A percentile compares a stretch with the other conserved stretches of the same genome.
Conservation (phyloP, 306 rosid genomes). For the Vachellia collinsii region DNA sequence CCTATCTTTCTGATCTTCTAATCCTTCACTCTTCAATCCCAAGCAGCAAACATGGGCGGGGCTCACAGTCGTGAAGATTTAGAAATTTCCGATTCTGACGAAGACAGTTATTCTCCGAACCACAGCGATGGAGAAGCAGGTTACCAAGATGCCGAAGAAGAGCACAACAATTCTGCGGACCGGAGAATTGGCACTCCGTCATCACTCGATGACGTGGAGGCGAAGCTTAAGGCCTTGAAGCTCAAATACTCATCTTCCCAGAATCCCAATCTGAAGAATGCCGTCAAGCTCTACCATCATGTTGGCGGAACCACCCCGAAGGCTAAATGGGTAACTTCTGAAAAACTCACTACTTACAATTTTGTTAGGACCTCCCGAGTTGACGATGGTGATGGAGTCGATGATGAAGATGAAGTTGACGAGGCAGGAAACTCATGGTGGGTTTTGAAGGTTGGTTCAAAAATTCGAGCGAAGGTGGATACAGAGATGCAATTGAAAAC, state of each 20-base stretch:
- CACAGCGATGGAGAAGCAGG: conserved; percentile 46
- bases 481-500: conserved; percentile 70
- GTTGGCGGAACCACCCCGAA: conserved; percentile 79
- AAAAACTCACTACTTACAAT: conserved; percentile 66
- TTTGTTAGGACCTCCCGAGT: conserved; percentile 52
- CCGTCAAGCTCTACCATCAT: conserved; percentile 82
- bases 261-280: conserved; percentile 57
- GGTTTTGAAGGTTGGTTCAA: conserved; percentile 70
- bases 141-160: conserved; percentile 64
- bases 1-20: not conserved
- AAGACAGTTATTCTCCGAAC: conserved; percentile 1
- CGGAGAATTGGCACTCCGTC: conserved; percentile 58
- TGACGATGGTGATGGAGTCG: conserved; percentile 33
- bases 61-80: conserved; percentile 71
- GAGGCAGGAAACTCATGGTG: conserved; percentile 61
- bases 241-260: conserved; percentile 70
- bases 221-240: conserved; percentile 80
- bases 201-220: conserved; percentile 76
- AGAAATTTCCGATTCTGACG: conserved; percentile 63
- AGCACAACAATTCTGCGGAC: conserved; percentile 53
- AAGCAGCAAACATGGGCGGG: conserved; percentile 62
- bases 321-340: conserved; percentile 87
- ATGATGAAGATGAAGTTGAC: conserved; percentile 48
- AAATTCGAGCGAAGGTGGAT: conserved; percentile 60
- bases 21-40: not conserved